Conservation (phyloP, 176 grass and related monocot genomes). For the Oryza meyeriana region DNA sequence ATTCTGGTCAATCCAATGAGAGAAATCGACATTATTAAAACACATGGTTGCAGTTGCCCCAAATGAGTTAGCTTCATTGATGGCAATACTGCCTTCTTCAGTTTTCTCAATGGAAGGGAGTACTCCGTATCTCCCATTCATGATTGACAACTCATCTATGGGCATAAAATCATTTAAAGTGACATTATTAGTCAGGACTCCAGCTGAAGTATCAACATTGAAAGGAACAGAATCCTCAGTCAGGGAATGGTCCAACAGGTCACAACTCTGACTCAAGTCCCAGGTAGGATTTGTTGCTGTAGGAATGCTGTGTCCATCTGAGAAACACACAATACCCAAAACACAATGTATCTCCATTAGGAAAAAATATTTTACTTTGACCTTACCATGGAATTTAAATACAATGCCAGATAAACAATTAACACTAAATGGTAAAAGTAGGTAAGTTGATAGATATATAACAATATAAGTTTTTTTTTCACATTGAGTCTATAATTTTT, state of each 20-base stretch:
- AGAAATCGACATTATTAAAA: background rate
- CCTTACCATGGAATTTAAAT: background rate
- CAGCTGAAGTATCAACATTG: constrained; percentile 41
- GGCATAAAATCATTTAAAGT: background rate
- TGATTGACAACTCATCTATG: background rate
- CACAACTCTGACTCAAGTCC: constrained; percentile 8
- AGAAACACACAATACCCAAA: background rate
- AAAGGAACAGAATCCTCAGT: constrained; percentile 30
- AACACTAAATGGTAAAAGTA: background rate
- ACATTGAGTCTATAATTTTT: background rate
- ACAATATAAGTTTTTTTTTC: background rate
- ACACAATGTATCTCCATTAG: background rate
- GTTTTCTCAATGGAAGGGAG: constrained; percentile 40
- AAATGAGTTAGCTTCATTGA: background rate
- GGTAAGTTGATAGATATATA: background rate
- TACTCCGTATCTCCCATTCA: constrained; percentile 37
- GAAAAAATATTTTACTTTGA: background rate
- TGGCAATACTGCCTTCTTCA: background rate
- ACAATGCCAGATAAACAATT: background rate
- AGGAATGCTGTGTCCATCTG: background rate
- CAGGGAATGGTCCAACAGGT: constrained; percentile 25
- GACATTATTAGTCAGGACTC: constrained; percentile 28
- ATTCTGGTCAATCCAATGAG: constrained; percentile 16
- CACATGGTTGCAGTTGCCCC: constrained; percentile 24
- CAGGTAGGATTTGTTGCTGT: background rate